Conservation (phyloP, 2,329 filamentous ascomycete genomes). For the Colletotrichum zoysiae region DNA sequence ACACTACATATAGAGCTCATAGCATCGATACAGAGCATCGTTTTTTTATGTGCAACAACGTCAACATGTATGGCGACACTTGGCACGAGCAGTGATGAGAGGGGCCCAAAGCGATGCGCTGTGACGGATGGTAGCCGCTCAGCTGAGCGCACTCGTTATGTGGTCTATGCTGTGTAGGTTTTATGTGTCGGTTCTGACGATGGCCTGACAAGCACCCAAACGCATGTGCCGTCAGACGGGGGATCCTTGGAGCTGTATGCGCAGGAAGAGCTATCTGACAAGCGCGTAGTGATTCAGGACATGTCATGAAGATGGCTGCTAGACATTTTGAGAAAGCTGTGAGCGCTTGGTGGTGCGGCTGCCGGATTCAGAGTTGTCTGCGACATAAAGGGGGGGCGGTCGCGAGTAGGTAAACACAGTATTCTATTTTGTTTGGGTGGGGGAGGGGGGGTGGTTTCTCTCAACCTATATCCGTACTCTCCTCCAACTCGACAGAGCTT, state of each 20-base stretch:
- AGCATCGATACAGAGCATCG: slow-evolving; percentile 3
- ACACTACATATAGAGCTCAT: slow-evolving; percentile 16
- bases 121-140: neutral
- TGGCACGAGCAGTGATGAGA: neutral
- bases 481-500: neutral
- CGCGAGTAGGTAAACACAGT: neutral
- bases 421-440: neutral
- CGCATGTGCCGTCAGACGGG: neutral
- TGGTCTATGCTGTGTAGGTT: neutral
- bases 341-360: neutral
- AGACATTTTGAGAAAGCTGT: neutral
- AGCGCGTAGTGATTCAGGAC: neutral
- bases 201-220: neutral
- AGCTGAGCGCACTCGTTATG: neutral
- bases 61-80: neutral
- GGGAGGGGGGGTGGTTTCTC: neutral
- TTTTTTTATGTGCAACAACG: neutral
- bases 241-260: neutral
- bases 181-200: neutral
- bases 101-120: neutral
- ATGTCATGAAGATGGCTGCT: neutral
- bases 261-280: neutral
- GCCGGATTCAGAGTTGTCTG: neutral
- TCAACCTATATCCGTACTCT: neutral
- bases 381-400: neutral